phyloP scores from a whole-genome alignment of 164 flowering plant genomes.

The Sextonia rubra region DNA sequence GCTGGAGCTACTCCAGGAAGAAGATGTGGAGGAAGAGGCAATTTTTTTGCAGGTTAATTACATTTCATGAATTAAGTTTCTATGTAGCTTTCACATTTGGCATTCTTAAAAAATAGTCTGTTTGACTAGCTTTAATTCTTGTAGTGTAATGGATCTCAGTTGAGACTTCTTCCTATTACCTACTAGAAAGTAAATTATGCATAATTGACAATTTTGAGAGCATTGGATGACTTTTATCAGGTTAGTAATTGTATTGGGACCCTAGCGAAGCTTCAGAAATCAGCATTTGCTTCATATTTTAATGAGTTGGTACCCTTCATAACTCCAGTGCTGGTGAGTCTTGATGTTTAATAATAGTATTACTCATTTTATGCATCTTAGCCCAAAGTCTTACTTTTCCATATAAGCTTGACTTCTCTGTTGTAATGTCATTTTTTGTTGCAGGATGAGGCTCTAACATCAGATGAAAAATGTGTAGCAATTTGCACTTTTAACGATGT shows the following conservation, averaged over 20 bases:
- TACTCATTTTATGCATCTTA: background rate
- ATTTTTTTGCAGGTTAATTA: constrained; percentile 1
- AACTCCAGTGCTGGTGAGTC: constrained; percentile 2
- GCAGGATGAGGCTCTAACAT: background rate
- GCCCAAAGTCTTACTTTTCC: background rate
- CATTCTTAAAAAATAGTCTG: background rate
- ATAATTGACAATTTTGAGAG: background rate
- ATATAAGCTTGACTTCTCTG: background rate
- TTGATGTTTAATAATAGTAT: background rate
- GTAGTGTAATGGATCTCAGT: background rate
- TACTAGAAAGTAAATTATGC: background rate
- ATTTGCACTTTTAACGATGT: constrained; percentile 6
- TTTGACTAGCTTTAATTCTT: background rate
- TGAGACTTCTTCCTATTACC: background rate
- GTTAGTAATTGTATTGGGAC: constrained; percentile 5
- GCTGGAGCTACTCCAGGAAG: constrained; percentile 3
- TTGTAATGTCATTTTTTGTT: background rate
- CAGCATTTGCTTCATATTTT: constrained; percentile 5
- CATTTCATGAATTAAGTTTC: background rate
- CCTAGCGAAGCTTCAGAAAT: background rate
- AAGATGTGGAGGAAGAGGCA: constrained; percentile 1
- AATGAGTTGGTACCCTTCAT: constrained; percentile 3
- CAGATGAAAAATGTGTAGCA: background rate
- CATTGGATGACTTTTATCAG: background rate
- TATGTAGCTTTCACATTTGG: background rate